Percentiles rank a stretch among this genome's conserved stretches.
Conservation (phyloP, 306 rosid genomes). For the Lathyrus aphaca region DNA sequence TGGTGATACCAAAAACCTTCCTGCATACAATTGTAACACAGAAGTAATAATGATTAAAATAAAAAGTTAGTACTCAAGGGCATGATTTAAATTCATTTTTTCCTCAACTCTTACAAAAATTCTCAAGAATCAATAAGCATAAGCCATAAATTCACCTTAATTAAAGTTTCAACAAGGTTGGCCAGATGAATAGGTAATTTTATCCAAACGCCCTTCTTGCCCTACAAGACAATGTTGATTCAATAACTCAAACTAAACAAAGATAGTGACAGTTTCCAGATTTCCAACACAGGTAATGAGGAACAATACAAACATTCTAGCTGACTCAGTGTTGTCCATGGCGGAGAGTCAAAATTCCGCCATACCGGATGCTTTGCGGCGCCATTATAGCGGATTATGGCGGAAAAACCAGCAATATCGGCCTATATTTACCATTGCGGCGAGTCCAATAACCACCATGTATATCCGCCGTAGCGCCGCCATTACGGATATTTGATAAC, state of each 20-base stretch:
- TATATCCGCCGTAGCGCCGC: too few relatives aligned
- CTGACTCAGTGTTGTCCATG: too few relatives aligned
- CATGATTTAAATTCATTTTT: slow-evolving; percentile 2
- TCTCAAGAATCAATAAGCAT: background rate
- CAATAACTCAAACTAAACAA: slow-evolving; percentile 31
- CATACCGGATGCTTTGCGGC: too few relatives aligned
- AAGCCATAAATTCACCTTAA: slow-evolving; percentile 53
- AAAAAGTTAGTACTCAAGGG: background rate
- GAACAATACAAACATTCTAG: slow-evolving; percentile 10
- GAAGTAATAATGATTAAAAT: slow-evolving; percentile 7
- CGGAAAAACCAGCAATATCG: too few relatives aligned
- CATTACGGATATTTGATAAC: too few relatives aligned
- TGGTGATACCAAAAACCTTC: slow-evolving; percentile 92
- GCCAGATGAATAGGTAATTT: slow-evolving; percentile 70
- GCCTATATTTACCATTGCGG: too few relatives aligned
- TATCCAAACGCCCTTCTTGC: slow-evolving; percentile 79
- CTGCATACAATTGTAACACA: slow-evolving; percentile 44
- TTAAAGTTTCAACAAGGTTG: slow-evolving; percentile 69
- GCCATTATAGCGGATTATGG: too few relatives aligned
- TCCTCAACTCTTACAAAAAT: slow-evolving; percentile 2
- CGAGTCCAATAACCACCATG: too few relatives aligned
- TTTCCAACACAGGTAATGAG: background rate
- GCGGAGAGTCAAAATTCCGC: too few relatives aligned
- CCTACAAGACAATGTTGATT: slow-evolving; percentile 54
- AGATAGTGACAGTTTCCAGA: slow-evolving; percentile 18